phyloP scores from a whole-genome alignment of 2,329 filamentous ascomycete species.

The Dactylellina drechsleri region DNA sequence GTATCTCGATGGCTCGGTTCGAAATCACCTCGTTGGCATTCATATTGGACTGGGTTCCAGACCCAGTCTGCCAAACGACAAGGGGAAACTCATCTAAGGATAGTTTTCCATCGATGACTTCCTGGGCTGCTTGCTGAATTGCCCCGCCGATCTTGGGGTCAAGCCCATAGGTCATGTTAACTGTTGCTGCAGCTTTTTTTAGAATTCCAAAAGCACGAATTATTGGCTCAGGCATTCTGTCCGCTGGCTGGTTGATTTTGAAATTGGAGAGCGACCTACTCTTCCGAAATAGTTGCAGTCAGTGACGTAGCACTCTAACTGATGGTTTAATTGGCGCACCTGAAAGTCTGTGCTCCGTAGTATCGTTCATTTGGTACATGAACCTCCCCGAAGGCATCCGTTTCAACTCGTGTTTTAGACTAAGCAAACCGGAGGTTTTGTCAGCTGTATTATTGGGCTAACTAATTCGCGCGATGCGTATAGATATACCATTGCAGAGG shows the following conservation, averaged over 20 bases:
- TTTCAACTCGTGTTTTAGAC: conserved; percentile 79
- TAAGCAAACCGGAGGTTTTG: not conserved
- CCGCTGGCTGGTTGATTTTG: conserved; percentile 98
- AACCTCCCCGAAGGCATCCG: conserved; percentile 97
- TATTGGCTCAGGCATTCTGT: conserved; percentile 95
- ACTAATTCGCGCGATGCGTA: not conserved
- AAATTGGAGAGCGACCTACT: conserved; percentile 88
- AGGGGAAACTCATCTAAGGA: conserved; percentile 80
- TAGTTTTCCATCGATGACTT: conserved; percentile 79
- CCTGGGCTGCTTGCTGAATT: conserved; percentile 91
- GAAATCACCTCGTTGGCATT: conserved; percentile 99
- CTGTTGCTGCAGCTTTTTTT: conserved; percentile 93
- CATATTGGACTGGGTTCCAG: conserved; percentile 99
- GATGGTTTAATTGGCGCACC: conserved; percentile 61
- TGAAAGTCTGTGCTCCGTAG: conserved; percentile 98
- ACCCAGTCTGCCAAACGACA: conserved; percentile 99
- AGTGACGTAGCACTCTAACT: not conserved
- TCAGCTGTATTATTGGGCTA: not conserved
- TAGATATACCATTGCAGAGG: conserved; percentile 27
- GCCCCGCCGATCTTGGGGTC: conserved; percentile 90
- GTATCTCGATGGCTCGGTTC: conserved; percentile 97
- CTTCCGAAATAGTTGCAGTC: not conserved
- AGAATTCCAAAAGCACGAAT: conserved; percentile 94
- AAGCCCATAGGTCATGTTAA: conserved; percentile 94
- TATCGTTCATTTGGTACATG: conserved; percentile 92